Evolutionary conservation across 1,139 yeast genomes (phyloP).

Genomic region (Kurtzmaniella quercitrusa): DNA sequence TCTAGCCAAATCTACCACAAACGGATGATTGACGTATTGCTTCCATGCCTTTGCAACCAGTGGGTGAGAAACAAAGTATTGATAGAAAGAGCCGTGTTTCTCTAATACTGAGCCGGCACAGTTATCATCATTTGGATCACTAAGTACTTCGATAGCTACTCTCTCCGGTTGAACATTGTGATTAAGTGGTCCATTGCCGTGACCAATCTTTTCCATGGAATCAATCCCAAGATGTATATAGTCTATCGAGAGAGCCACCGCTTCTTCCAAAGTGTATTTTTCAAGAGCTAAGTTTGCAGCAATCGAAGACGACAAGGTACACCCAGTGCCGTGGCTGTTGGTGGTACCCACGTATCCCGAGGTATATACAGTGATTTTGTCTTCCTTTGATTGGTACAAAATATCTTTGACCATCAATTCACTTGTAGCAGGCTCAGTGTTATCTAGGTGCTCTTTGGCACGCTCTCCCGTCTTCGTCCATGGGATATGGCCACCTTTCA

Average conservation of each 20-base stretch:
- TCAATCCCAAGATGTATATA: slow-evolving; percentile 67
- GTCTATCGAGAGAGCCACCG: slow-evolving; percentile 56
- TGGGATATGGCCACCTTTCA: slow-evolving; percentile 82
- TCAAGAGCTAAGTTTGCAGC: slow-evolving; percentile 64
- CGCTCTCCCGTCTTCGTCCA: slow-evolving; percentile 25
- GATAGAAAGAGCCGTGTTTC: slow-evolving; percentile 26
- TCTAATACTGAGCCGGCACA: not conserved
- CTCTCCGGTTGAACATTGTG: slow-evolving; percentile 34
- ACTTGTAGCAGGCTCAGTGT: slow-evolving; percentile 7
- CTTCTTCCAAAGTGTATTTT: slow-evolving; percentile 36
- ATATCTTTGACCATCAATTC: slow-evolving; percentile 49
- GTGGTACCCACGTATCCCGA: slow-evolving; percentile 46
- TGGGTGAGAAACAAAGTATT: slow-evolving; percentile 56
- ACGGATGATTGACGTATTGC: slow-evolving; percentile 56
- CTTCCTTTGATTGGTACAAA: slow-evolving; percentile 45
- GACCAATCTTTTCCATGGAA: slow-evolving; percentile 40
- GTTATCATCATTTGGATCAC: not conserved
- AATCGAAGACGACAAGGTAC: slow-evolving; percentile 80
- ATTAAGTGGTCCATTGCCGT: slow-evolving; percentile 72
- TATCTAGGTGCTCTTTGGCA: not conserved
- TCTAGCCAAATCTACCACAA: slow-evolving; percentile 50
- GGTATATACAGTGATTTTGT: slow-evolving; percentile 39
- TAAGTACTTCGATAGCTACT: not conserved
- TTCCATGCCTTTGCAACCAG: slow-evolving; percentile 53
- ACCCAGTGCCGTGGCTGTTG: slow-evolving; percentile 88